A percentile compares a stretch with the other conserved stretches of the same genome.
These are phyloP conservation scores for Aspergillus felis DNA, from an alignment of 2,329 filamentous ascomycete genomes.

Conservation along the genomic window DNA sequence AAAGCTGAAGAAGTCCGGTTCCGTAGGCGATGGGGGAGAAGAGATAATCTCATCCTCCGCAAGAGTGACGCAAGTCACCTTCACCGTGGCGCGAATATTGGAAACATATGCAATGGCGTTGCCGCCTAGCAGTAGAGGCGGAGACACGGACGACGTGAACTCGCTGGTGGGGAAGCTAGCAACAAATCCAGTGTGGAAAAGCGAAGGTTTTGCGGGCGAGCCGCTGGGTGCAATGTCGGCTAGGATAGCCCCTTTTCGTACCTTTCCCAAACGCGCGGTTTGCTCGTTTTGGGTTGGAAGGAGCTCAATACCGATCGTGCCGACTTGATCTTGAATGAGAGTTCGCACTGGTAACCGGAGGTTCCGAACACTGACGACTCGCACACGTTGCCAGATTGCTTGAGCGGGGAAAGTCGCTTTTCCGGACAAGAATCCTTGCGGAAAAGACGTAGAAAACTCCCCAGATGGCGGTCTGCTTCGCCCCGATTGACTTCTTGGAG, in stretches of 20 bases:
- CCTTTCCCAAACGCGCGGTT: constrained; percentile 33
- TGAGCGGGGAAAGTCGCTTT: constrained; percentile 51
- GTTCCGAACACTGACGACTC: constrained; percentile 81
- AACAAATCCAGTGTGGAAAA: constrained; percentile 62
- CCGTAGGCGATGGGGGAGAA: constrained; percentile 26
- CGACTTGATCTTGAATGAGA: constrained; percentile 76
- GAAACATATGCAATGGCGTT: constrained; percentile 75
- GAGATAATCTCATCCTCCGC: constrained; percentile 28
- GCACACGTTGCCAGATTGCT: constrained; percentile 76
- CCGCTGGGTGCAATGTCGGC: constrained; percentile 56
- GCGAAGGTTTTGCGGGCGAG: constrained; percentile 16
- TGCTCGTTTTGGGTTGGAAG: constrained; percentile 20
- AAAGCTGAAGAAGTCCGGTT: constrained; percentile 43
- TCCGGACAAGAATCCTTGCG: constrained; percentile 24
- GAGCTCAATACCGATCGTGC: constrained; percentile 72
- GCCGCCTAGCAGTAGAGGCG: constrained; percentile 54
- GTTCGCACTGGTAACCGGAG: constrained; percentile 75
- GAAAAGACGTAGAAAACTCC: constrained; percentile 32
- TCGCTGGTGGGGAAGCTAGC: constrained; percentile 66
- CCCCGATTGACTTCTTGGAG: constrained; percentile 13
- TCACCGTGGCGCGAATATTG: constrained; percentile 77
- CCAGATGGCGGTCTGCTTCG: constrained; percentile 31
- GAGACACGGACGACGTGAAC: constrained; percentile 37
- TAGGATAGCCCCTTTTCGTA: constrained; percentile 80
- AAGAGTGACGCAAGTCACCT: constrained; percentile 58